A percentile compares a stretch with the other conserved stretches of the same genome.
These are phyloP conservation scores for Codiaeum variegatum DNA, from an alignment of 441 rosid species.

Conservation along the genomic window DNA sequence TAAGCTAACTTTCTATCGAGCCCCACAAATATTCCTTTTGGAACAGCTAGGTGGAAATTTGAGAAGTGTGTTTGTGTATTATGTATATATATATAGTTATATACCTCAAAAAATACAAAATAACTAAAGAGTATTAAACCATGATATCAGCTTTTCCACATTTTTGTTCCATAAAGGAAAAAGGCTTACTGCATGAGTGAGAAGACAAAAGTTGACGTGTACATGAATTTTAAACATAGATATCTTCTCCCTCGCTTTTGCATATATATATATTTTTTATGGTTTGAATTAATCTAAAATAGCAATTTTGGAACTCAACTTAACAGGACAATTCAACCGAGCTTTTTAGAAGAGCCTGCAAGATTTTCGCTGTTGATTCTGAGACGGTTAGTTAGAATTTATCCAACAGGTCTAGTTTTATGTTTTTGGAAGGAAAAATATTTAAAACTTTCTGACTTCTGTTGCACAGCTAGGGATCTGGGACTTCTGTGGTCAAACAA, in stretches of 20 bases:
- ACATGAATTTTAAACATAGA: not conserved
- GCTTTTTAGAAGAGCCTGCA: slow-evolving; percentile 58
- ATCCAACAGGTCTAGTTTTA: not conserved
- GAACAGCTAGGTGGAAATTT: too few species aligned
- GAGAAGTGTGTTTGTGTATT: too few species aligned
- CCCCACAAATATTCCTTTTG: too few species aligned
- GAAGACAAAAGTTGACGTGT: not conserved
- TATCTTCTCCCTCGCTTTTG: not conserved
- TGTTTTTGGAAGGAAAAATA: slow-evolving; percentile 11
- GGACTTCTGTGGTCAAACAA: slow-evolving; percentile 67
- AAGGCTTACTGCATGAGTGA: not conserved
- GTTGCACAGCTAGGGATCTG: slow-evolving; percentile 54
- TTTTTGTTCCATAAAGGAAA: not conserved
- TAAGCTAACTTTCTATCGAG: too few species aligned
- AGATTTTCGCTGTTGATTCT: slow-evolving; percentile 46
- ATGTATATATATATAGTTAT: too few species aligned
- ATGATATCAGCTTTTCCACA: too few species aligned
- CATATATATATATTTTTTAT: not conserved
- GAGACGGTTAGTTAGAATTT: slow-evolving; percentile 38
- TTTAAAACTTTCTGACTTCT: slow-evolving; percentile 15
- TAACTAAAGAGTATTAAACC: too few species aligned
- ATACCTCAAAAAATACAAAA: too few species aligned
- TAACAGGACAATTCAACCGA: slow-evolving; percentile 53
- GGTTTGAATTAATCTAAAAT: not conserved
- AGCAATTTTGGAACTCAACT: not conserved